A percentile compares a stretch with the other conserved stretches of the same genome.
phyloP scores from a whole-genome alignment of 2,329 filamentous ascomycete species.

The Diaporthe caulivora region DNA sequence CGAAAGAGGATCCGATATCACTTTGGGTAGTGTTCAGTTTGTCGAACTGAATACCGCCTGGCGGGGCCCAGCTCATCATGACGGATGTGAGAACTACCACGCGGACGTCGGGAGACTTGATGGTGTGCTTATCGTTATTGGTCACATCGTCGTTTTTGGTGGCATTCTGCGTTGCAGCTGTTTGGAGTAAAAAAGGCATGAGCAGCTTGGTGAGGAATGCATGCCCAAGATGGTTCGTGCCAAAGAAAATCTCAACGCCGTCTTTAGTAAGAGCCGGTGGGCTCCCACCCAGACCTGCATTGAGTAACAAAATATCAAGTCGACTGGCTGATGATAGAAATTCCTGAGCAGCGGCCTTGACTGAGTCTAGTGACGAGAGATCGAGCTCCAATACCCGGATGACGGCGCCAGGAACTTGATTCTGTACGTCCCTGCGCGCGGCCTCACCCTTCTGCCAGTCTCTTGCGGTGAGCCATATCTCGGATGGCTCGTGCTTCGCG shows the following conservation, averaged over 20 bases:
- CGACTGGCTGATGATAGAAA: conserved; percentile 6
- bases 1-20: conserved; percentile 40
- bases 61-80: conserved; percentile 43
- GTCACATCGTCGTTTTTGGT: background rate
- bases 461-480: conserved; percentile 52
- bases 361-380: conserved; percentile 8
- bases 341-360: background rate
- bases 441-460: conserved; percentile 51
- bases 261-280: conserved; percentile 48
- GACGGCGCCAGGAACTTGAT: background rate
- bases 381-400: conserved; percentile 12
- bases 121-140: too few species aligned
- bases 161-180: conserved; percentile 40
- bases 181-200: conserved; percentile 46
- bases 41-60: conserved; percentile 46
- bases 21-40: conserved; percentile 44
- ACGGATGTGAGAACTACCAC: conserved; percentile 46
- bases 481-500: background rate
- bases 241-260: conserved; percentile 64
- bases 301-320: conserved; percentile 18
- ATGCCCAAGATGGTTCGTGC: conserved; percentile 63
- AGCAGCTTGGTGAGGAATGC: conserved; percentile 57
- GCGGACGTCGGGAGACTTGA: conserved; percentile 43
- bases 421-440: conserved; percentile 45
- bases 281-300: conserved; percentile 50